Evolutionary conservation across 2,329 filamentous ascomycete genomes (phyloP).

Genomic region (Neonectria neomacrospora): DNA sequence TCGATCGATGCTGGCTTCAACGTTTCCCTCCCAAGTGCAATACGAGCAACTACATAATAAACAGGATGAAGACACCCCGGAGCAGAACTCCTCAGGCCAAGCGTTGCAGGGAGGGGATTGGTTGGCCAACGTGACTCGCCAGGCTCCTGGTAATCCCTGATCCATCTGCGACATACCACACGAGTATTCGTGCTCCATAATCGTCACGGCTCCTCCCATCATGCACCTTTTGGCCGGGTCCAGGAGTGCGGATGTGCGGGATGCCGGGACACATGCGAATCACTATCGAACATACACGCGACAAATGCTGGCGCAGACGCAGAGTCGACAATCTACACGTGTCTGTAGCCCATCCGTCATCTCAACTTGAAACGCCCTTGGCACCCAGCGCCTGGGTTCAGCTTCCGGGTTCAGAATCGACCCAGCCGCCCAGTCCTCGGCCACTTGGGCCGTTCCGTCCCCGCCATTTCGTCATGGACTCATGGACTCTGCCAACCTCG

Average conservation of each 20-base stretch:
- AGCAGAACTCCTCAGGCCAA: background rate
- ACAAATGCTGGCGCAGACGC: background rate
- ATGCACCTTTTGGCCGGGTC: background rate
- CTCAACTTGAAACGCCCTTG: conserved; percentile 19
- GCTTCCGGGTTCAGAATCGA: background rate
- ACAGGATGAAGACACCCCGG: background rate
- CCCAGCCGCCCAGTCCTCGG: conserved; percentile 3
- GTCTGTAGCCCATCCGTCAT: conserved; percentile 1
- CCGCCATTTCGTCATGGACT: conserved; percentile 20
- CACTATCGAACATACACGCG: background rate
- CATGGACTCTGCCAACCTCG: conserved; percentile 12
- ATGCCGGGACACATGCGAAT: background rate
- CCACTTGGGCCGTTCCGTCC: background rate
- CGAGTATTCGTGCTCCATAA: background rate
- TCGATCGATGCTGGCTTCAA: background rate
- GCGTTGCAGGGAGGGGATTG: background rate
- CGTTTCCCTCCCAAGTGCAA: background rate
- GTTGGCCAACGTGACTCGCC: background rate
- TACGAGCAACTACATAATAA: too few relatives aligned
- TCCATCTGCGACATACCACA: background rate
- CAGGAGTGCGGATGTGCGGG: conserved; percentile 1
- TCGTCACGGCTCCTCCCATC: background rate
- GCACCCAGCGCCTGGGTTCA: conserved; percentile 1
- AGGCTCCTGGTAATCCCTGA: background rate
- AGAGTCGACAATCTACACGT: background rate